Conservation (phyloP, 768 basidiomycete species). For the Clavulina sp. region DNA sequence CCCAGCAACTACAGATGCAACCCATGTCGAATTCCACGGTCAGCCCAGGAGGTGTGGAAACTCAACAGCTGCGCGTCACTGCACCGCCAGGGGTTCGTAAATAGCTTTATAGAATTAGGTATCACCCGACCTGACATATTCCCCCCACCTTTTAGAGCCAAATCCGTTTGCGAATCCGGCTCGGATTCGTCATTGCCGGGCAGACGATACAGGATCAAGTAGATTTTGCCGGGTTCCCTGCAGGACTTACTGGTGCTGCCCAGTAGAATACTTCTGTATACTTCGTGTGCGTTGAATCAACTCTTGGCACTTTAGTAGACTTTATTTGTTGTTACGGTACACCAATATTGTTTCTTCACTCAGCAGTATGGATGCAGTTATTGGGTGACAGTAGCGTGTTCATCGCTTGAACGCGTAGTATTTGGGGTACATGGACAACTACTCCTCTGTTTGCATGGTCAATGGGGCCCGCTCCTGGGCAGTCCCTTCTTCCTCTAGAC, state of each 20-base stretch:
- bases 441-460: too few species aligned
- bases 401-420: too few species aligned
- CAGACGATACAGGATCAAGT: constrained; percentile 75
- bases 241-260: constrained; percentile 18
- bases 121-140: too few species aligned
- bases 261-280: too few species aligned
- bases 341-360: too few species aligned
- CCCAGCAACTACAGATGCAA: constrained; percentile 93
- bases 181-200: constrained; percentile 52
- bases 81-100: constrained; percentile 69
- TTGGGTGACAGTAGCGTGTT: too few species aligned
- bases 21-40: constrained; percentile 85
- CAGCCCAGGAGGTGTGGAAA: constrained; percentile 61
- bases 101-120: background rate
- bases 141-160: constrained; percentile 35
- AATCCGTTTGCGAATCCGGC: constrained; percentile 68
- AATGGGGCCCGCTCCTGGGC: too few species aligned
- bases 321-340: too few species aligned
- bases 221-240: constrained; percentile 83
- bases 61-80: constrained; percentile 86
- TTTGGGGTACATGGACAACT: too few species aligned
- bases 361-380: too few species aligned
- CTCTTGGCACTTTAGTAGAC: too few species aligned
- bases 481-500: constrained; percentile 42
- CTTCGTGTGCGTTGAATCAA: too few species aligned